Conservation (phyloP, 1,284 basidiomycete genomes). For the Papiliotrema fonsecae region DNA sequence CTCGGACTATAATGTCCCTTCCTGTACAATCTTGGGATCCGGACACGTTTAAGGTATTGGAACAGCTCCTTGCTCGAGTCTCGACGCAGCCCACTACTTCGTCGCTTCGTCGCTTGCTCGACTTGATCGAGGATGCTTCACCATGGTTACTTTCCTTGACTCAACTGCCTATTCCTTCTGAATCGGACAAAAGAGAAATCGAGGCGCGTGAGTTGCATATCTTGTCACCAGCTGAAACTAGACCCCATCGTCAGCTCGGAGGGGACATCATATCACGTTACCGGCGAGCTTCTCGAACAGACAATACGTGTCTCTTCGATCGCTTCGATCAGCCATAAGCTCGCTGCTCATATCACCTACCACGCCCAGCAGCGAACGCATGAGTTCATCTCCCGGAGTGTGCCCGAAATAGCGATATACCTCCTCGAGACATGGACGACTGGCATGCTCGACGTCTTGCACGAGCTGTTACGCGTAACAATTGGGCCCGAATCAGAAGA, state of each 20-base stretch:
- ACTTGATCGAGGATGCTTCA: slow-evolving; percentile 31
- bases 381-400: slow-evolving; percentile 31
- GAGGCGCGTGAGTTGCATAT: slow-evolving; percentile 25
- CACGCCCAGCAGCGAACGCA: slow-evolving; percentile 31
- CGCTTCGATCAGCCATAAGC: slow-evolving; percentile 33
- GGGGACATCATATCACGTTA: slow-evolving; percentile 29
- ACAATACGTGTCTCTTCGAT: slow-evolving; percentile 27
- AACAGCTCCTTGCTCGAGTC: slow-evolving; percentile 29
- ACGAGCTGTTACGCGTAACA: slow-evolving; percentile 28
- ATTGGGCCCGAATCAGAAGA: slow-evolving; percentile 17
- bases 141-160: slow-evolving; percentile 41
- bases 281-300: slow-evolving; percentile 31
- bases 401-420: slow-evolving; percentile 35
- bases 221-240: slow-evolving; percentile 5
- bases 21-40: slow-evolving; percentile 31
- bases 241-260: slow-evolving; percentile 24
- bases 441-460: slow-evolving; percentile 33
- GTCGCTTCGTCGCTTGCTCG: slow-evolving; percentile 26
- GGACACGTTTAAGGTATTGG: slow-evolving; percentile 34
- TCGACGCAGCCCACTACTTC: slow-evolving; percentile 33
- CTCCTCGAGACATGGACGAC: slow-evolving; percentile 29
- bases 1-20: too few species aligned
- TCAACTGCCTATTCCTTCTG: slow-evolving; percentile 28
- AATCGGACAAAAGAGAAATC: slow-evolving; percentile 33
- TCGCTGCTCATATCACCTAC: slow-evolving; percentile 34